Evolutionary conservation across 2,329 filamentous ascomycete genomes (phyloP), one percentile per base, ranked within the genome.

Genomic region (Xylaria multiplex): DNA sequence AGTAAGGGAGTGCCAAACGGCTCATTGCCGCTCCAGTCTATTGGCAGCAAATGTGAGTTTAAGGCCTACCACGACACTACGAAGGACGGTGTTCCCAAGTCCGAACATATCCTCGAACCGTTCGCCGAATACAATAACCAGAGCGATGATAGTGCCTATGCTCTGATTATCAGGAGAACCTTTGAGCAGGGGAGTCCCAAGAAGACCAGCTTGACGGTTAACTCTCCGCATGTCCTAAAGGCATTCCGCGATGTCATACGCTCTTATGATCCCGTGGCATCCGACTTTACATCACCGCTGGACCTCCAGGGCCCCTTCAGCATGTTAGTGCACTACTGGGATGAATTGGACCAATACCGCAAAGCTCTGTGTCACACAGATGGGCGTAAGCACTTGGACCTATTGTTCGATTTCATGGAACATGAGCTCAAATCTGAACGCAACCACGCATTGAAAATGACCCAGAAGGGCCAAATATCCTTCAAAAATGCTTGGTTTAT

Each of bases 371-470:
- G 57, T 9, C 59, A 69, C 11, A 37, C 43, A 0, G 53, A 62
- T 3, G 56, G 48, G 8, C 67, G 68, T 16, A 52, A 69, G 30
- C 73, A 77, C 48, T 30, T 77, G 2, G 70, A 74, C 30, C 69
- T 76, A 1, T 70, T 77, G 2, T 75, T 76, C 32, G 66, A 72
- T 2, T 76, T 77, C 63, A 77, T 77, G 74, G 56, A 72, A 1
- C 67, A 70, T 40, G 75, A 76, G 59, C 42, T 76, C 19, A 70
- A 70, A 24, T 59, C 69, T 0, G 62, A 69, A 8, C 71, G 72
- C 5, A 69, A 73, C 6, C 42, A 50, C 0, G 69, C 71, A 16
- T 65, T 72, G 11, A 68, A 67, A 35, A 72, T 75, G 74, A 69
- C 74, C 7, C 59, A 69, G 24, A 73, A 72, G n/a, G 63, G 70